phyloP scores from a whole-genome alignment of 2,329 filamentous ascomycete genomes.

The Nemania sp. region DNA sequence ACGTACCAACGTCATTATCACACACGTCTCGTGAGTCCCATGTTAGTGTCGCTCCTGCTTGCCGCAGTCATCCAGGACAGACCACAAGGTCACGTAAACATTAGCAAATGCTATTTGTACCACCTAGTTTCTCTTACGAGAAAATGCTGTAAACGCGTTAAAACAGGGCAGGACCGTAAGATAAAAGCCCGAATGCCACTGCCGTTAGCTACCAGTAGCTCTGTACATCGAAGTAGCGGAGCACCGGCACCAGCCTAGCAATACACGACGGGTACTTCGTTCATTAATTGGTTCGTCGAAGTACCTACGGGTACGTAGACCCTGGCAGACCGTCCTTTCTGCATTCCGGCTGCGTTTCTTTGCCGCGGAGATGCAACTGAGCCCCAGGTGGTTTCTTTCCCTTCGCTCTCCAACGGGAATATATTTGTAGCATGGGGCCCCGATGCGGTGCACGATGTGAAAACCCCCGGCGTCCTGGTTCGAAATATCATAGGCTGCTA shows the following conservation, averaged over 20 bases:
- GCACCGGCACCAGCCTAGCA: too few relatives aligned
- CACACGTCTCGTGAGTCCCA: too few relatives aligned
- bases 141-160: too few relatives aligned
- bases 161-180: too few relatives aligned
- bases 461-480: too few relatives aligned
- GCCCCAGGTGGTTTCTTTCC: not conserved
- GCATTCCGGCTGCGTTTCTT: not conserved
- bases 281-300: not conserved
- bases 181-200: too few relatives aligned
- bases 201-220: too few relatives aligned
- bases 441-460: not conserved
- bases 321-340: not conserved
- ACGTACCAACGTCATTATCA: too few relatives aligned
- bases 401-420: not conserved
- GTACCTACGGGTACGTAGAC: too few relatives aligned
- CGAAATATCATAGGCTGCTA: not conserved
- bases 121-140: slow-evolving; percentile 28
- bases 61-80: too few relatives aligned
- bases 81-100: slow-evolving; percentile 10
- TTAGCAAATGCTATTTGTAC: slow-evolving; percentile 13
- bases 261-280: not conserved
- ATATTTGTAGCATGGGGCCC: slow-evolving; percentile 8
- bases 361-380: slow-evolving; percentile 19
- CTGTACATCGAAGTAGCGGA: too few relatives aligned
- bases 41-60: too few relatives aligned